Conservation (phyloP, 129 eudicot genomes). For the Erigeron canadensis region DNA sequence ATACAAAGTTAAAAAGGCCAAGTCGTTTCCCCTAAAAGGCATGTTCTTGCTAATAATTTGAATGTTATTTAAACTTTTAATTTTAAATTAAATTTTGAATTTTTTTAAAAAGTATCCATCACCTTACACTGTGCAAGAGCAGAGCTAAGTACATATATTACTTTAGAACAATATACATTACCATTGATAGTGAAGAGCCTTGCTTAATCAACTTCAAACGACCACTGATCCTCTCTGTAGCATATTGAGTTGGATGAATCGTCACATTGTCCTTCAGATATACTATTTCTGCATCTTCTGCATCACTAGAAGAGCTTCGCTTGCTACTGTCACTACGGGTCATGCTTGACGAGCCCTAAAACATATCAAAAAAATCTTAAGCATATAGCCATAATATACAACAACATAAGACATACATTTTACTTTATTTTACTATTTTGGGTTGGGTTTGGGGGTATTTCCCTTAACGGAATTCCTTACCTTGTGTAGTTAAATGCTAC, state of each 20-base stretch:
- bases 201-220: slow-evolving; percentile 82
- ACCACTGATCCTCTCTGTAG: slow-evolving; percentile 81
- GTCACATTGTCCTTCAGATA: slow-evolving; percentile 78
- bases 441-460: background rate
- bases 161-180: slow-evolving; percentile 23
- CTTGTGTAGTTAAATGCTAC: background rate
- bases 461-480: background rate
- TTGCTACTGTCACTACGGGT: slow-evolving; percentile 54
- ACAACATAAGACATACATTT: background rate
- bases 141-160: background rate
- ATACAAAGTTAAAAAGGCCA: no score
- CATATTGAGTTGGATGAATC: slow-evolving; percentile 82
- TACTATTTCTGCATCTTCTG: slow-evolving; percentile 68
- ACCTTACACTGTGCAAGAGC: no score
- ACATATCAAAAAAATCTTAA: background rate
- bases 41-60: no score
- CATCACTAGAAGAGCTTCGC: slow-evolving; percentile 49
- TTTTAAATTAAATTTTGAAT: no score
- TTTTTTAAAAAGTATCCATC: no score
- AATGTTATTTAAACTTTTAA: no score
- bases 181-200: slow-evolving; percentile 65
- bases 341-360: slow-evolving; percentile 73
- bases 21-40: no score
- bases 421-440: background rate
- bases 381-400: slow-evolving; percentile 10